Evolutionary conservation across 352 stramenopile genomes (phyloP), one percentile per base, ranked within the genome.

Genomic region (Globisporangium lucens): DNA sequence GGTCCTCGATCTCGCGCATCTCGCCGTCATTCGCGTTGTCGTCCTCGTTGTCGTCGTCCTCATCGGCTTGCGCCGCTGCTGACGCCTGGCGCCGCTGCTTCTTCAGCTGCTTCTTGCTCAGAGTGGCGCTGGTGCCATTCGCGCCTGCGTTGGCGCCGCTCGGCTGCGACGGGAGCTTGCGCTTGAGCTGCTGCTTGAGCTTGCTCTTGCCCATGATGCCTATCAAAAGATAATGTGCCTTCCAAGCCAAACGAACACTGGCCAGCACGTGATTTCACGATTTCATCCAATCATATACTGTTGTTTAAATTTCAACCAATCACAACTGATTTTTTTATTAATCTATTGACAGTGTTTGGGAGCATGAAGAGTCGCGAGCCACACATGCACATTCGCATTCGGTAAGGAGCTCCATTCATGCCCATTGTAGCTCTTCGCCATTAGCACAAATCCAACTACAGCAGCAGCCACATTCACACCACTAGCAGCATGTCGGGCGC

Each of bases 121-220:
- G 55, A 2, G n/a, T 41, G 3, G 43, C 36, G 53, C 24, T 55
- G 22, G 9, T 59, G 2, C 17, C 20, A 59, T 20, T 12, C 17
- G 13, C 17, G 9, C 29, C 36, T 30, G 5, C 24, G 17, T 47
- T 46, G 12, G 56, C 24, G 29, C 41, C 62, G 22, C 41, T 67
- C 24, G 27, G 41, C 41, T 55, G 46, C 20, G 4, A 27, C 38
- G 53, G 69, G 51, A 22, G 66, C 61, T 67, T 64, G 51, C 63
- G 73, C 66, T 79, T 71, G 43, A 63, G 64, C 61, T 75, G 71
- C 47, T 69, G 72, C 70, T 83, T 84, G 56, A 78, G 68, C 56
- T 77, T 58, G 61, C 79, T 82, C 72, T 82, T 83, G 36, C 74
- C 76, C 78, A 86, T 86, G 30, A 61, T 61, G 55, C 17, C 55